Base-by-base conservation (phyloP, 306 rosid species). In the cucumber (Cucumis sativus) region DNA sequence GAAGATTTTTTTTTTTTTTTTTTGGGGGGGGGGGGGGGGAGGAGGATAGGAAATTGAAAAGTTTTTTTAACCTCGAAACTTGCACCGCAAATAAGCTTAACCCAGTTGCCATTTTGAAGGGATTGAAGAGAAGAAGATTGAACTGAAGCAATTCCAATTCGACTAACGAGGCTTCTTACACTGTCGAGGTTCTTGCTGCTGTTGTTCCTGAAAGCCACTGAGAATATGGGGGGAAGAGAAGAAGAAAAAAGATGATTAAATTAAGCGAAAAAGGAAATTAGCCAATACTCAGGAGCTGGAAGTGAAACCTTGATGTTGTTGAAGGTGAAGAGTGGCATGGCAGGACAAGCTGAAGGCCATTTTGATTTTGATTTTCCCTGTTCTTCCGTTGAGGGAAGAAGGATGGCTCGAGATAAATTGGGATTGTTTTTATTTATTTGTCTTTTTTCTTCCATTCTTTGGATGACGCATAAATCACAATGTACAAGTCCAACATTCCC, bases 81-180 rank as follows among this genome's bases (percentile, higher is more conserved):
- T 77, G 91, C 91, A 28, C 91, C 91, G 43, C 91, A 84, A n/a
- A 88, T 88, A 82, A 88, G 91, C 86, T 88, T 88, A 78, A 88
- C 88, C 91, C 91, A 88, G 77, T 85, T 66, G 11, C 91, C 91
- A 56, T 76, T 82, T 78, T 79, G 89, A 28, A 88, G 89, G 15
- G 89, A 84, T 60, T 83, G 78, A 12, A 76, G 54, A 9, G 98
- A 96, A 75, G 90, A 80, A 43, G 88, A 83, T 51, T 81, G 59
- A 43, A 83, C 61, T 33, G 84, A 82, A 75, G 89, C 76, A 80
- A 84, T 49, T 79, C 86, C 86, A 33, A 76, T 43, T 49, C 82
- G 77, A 80, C 61, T 78, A 5, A 84, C 81, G n/a, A 88, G 84
- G 78, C 74, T 84, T 20, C 66, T 76, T 33, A 85, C 91, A 4